A percentile compares a stretch with the other conserved stretches of the same genome.
phyloP scores from a whole-genome alignment of 768 basidiomycete species.

The Hericium coralloides region DNA sequence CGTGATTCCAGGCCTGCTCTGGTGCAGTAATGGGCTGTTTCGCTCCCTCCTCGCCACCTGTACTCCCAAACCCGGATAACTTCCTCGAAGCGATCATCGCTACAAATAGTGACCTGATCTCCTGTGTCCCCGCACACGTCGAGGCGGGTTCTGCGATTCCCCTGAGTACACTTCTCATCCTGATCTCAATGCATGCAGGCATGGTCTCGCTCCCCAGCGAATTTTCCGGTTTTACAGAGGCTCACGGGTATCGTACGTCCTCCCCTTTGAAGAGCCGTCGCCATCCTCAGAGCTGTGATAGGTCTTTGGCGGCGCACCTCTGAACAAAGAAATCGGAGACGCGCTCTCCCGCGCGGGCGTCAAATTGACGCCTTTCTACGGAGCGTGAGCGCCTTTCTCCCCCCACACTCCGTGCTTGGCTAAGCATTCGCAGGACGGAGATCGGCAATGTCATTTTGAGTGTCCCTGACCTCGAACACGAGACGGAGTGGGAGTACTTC shows the following conservation, averaged over 20 bases:
- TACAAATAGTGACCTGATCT: constrained; percentile 15
- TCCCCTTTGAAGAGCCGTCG: background rate
- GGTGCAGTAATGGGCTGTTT: background rate
- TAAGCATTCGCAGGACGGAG: constrained; percentile 10
- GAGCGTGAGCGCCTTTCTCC: too few species aligned
- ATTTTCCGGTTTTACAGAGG: background rate
- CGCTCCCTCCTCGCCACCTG: background rate
- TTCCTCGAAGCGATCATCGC: constrained; percentile 17
- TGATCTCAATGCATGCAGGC: too few species aligned
- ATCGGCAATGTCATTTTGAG: constrained; percentile 6
- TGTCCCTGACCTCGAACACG: background rate
- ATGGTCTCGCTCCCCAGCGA: too few species aligned
- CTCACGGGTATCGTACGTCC: background rate
- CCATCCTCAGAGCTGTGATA: background rate
- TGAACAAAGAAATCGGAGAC: background rate
- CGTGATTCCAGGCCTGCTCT: background rate
- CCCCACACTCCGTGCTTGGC: background rate
- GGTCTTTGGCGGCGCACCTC: background rate
- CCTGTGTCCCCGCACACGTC: constrained; percentile 1
- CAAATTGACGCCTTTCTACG: background rate
- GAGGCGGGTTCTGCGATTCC: background rate
- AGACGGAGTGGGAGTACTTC: constrained; percentile 16
- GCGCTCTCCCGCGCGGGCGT: background rate
- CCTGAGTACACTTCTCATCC: background rate
- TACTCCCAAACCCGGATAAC: background rate